Evolutionary conservation across 2,329 filamentous ascomycete species (phyloP).

Genomic region (Rutstroemia sp.): DNA sequence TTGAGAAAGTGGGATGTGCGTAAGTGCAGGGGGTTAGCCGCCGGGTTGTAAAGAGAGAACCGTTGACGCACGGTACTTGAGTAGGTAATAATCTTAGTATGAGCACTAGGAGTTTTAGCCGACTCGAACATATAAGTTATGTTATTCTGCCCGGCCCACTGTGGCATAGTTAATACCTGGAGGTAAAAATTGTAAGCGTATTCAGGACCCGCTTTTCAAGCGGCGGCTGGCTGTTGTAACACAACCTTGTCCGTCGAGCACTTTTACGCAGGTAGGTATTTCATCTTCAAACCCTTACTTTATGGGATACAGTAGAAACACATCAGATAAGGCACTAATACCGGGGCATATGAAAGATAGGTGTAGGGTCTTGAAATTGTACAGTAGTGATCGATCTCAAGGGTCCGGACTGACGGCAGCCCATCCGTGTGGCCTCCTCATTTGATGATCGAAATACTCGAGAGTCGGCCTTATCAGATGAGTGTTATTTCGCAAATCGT

Average conservation of each 20-base stretch:
- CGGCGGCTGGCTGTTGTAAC: conserved; percentile 4
- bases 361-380: neutral
- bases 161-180: neutral
- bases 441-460: conserved; percentile 2
- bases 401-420: neutral
- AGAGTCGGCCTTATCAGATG: neutral
- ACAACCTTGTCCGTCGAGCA: neutral
- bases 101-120: neutral
- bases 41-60: conserved; percentile 5
- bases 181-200: neutral
- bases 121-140: neutral
- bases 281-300: neutral
- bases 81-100: neutral
- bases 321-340: no score
- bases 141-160: neutral
- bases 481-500: neutral
- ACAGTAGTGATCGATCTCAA: neutral
- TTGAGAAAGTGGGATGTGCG: conserved; percentile 9
- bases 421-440: neutral
- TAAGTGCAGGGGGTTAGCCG: conserved; percentile 6
- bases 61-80: neutral
- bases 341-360: no score
- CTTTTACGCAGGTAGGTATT: neutral
- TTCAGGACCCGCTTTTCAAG: neutral
- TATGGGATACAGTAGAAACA: no score